These are phyloP conservation scores for Spencermartinsiella europaea DNA, from an alignment of 805 yeast genomes.

Conservation along the genomic window DNA sequence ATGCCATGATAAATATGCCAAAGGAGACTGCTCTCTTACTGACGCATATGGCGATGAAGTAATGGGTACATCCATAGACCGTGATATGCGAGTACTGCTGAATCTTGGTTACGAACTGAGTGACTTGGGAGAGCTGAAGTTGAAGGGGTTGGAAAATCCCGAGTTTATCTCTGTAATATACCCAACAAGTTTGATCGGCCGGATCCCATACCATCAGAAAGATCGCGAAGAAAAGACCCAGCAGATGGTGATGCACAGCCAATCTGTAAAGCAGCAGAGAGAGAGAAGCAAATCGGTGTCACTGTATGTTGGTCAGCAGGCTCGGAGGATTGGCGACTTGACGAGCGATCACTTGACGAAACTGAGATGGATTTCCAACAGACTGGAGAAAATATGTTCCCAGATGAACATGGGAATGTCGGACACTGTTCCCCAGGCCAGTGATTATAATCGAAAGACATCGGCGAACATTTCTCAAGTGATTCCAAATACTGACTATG, in stretches of 20 bases:
- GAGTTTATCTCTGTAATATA: constrained; percentile 77
- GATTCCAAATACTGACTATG: constrained; percentile 24
- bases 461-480: constrained; percentile 11
- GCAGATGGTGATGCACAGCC: neutral
- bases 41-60: constrained; percentile 42
- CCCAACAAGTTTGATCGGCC: constrained; percentile 41
- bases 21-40: constrained; percentile 27
- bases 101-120: constrained; percentile 64
- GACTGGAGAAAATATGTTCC: constrained; percentile 25
- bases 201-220: constrained; percentile 13
- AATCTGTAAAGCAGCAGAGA: neutral
- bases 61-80: constrained; percentile 54
- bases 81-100: constrained; percentile 58
- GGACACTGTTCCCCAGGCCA: constrained; percentile 7
- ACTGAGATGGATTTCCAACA: constrained; percentile 18
- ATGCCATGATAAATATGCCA: constrained; percentile 31
- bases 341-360: constrained; percentile 16
- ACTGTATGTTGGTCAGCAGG: constrained; percentile 3
- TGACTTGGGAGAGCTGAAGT: constrained; percentile 77
- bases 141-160: constrained; percentile 92
- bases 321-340: constrained; percentile 14
- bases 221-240: constrained; percentile 14
- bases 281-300: neutral
- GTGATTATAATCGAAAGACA: constrained; percentile 15
- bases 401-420: constrained; percentile 12